Evolutionary conservation across 176 grass and related monocot genomes (phyloP), one percentile per base, ranked within the genome.

Genomic region (Dendrocalamus sinicus): DNA sequence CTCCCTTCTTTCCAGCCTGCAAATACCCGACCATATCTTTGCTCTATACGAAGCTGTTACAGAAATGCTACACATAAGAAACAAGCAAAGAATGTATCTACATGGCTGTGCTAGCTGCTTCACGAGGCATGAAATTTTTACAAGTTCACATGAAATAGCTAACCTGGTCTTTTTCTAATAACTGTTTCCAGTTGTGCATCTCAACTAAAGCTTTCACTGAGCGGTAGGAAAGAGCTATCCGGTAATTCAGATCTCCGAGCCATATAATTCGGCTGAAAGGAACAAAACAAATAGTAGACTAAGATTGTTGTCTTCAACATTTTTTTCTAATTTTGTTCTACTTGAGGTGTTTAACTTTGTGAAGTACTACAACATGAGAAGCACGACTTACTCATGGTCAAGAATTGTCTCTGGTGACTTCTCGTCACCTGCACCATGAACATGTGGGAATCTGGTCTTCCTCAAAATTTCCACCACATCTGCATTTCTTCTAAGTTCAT

Each of bases 221-320:
- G 45, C 93, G 95, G 17, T 98, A 98, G 1, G 95, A 98, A 72
- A 98, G 93, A 66, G 90, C 93, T 46, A 98, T 95, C 8, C 95
- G 93, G 89, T 98, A 98, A 87, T 98, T 98, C 87, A 98, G 83
- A 83, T 98, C 95, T 24, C 95, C 95, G n/a, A 98, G 89, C 95
- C 95, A 98, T 87, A 98, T 98, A 79, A 98, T 82, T 16, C 91
- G 95, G 76, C 95, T 99, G 77, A 82, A 85, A 92, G 3, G 71
- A 84, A 73, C 32, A 74, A 70, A 70, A 88, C 9, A 48, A 14
- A 62, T 32, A 5, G 63, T 48, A 23, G 10, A 39, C 2, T 53
- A 44, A 81, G 63, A 72, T 23, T 70, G 1, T 7, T 30, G 28
- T 37, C 7, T 84, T 52, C 12, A 43, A 32, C 30, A 40, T 78